Evolutionary conservation across 2,329 filamentous ascomycete genomes (phyloP).

Genomic region (Nakataea oryzae): DNA sequence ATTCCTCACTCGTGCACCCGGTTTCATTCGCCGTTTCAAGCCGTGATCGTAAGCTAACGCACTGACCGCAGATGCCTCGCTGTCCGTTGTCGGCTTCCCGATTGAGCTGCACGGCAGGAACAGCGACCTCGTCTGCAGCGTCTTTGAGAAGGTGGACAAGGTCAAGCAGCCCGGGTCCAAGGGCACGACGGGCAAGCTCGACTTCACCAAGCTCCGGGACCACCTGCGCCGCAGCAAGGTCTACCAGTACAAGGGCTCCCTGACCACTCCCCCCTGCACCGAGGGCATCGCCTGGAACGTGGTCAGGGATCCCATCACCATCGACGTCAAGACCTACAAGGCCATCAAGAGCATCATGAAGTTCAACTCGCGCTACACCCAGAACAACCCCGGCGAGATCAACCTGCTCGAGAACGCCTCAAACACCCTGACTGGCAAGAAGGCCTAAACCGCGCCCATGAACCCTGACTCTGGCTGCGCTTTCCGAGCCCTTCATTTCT

Average conservation of each 20-base stretch:
- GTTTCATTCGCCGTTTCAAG: neutral
- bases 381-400: slow-evolving; percentile 32
- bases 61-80: slow-evolving; percentile 15
- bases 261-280: slow-evolving; percentile 53
- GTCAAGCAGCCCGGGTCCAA: slow-evolving; percentile 27
- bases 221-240: slow-evolving; percentile 1
- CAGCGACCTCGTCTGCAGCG: slow-evolving; percentile 21
- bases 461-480: neutral
- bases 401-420: slow-evolving; percentile 26
- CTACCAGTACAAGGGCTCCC: slow-evolving; percentile 39
- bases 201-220: slow-evolving; percentile 25
- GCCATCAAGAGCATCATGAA: slow-evolving; percentile 40
- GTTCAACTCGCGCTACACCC: slow-evolving; percentile 45
- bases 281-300: slow-evolving; percentile 46
- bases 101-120: slow-evolving; percentile 19
- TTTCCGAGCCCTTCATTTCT: neutral
- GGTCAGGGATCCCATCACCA: slow-evolving; percentile 31
- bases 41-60: neutral
- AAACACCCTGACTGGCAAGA: neutral
- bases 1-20: neutral
- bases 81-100: slow-evolving; percentile 26
- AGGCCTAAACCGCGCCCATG: neutral
- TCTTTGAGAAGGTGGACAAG: slow-evolving; percentile 25
- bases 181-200: slow-evolving; percentile 24
- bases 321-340: slow-evolving; percentile 38